Evolutionary conservation across 371 early-diverging fungal species (phyloP).

Genomic region (Mucor velutinosus): DNA sequence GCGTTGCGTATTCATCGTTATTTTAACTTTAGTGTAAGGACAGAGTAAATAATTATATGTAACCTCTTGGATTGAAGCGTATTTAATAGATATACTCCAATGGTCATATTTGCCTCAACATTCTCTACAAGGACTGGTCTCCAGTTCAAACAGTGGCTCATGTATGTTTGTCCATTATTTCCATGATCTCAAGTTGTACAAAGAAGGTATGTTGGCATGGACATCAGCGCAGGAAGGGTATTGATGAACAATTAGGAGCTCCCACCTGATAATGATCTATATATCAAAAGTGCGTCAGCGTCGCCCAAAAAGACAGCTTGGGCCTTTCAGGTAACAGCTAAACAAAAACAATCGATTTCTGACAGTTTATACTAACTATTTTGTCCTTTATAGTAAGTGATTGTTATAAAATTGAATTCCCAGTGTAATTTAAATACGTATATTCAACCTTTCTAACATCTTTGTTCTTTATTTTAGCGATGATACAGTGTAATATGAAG

Average conservation of each 20-base stretch:
- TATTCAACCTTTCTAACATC: background rate
- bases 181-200: slow-evolving; percentile 88
- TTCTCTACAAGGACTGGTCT: slow-evolving; percentile 94
- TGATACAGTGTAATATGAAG: slow-evolving; percentile 22
- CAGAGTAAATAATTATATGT: background rate
- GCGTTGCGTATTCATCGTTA: background rate
- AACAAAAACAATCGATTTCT: background rate
- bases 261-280: slow-evolving; percentile 76
- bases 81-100: slow-evolving; percentile 79
- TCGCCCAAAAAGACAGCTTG: slow-evolving; percentile 85
- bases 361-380: background rate
- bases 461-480: slow-evolving; percentile 19
- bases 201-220: slow-evolving; percentile 59
- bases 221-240: background rate
- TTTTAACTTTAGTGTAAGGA: background rate
- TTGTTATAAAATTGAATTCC: background rate
- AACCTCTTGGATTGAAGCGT: background rate
- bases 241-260: slow-evolving; percentile 49
- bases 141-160: slow-evolving; percentile 94
- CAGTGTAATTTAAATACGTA: background rate
- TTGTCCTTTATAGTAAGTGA: slow-evolving; percentile 18
- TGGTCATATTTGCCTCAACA: slow-evolving; percentile 95
- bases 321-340: slow-evolving; percentile 71
- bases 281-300: slow-evolving; percentile 66
- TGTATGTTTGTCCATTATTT: slow-evolving; percentile 92